phyloP scores from a whole-genome alignment of 371 early-diverging fungal genomes.

The Syncephalis plumigaleata region DNA sequence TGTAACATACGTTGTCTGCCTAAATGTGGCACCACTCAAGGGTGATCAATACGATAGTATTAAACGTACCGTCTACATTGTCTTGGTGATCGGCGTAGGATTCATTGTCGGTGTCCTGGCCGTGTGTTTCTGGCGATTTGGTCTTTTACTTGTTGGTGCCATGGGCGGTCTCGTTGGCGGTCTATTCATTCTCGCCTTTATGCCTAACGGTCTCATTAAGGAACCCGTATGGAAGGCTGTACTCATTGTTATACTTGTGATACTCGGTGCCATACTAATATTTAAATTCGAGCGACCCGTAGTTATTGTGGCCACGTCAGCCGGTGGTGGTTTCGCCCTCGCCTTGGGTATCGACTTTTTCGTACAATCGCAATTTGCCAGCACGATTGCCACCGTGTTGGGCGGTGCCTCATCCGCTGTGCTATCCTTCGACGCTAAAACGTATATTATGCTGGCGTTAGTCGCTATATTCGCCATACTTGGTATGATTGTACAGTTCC shows the following conservation, averaged over 20 bases:
- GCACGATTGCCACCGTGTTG: conserved; percentile 11
- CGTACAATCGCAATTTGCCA: conserved; percentile 26
- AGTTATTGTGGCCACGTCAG: conserved; percentile 29
- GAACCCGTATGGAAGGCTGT: conserved; percentile 20
- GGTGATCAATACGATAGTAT: conserved; percentile 18
- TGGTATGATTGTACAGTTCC: neutral
- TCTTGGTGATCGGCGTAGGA: conserved; percentile 28
- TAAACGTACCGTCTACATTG: conserved; percentile 26
- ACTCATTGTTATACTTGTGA: conserved; percentile 22
- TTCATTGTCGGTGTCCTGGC: conserved; percentile 26
- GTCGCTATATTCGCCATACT: neutral
- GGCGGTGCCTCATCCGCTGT: neutral
- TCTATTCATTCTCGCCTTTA: conserved; percentile 34
- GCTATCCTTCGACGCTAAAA: neutral
- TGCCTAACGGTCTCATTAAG: conserved; percentile 20
- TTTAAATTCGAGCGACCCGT: conserved; percentile 26
- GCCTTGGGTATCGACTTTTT: conserved; percentile 34
- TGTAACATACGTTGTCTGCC: neutral
- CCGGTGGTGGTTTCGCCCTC: conserved; percentile 33
- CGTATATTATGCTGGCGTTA: neutral
- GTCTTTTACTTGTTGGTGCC: conserved; percentile 33
- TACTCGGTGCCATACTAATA: conserved; percentile 25
- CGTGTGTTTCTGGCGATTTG: conserved; percentile 35
- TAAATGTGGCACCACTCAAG: neutral
- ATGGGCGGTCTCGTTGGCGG: conserved; percentile 32